Base-by-base conservation (phyloP, 257 asterid species). In the Lycium barbarum region DNA sequence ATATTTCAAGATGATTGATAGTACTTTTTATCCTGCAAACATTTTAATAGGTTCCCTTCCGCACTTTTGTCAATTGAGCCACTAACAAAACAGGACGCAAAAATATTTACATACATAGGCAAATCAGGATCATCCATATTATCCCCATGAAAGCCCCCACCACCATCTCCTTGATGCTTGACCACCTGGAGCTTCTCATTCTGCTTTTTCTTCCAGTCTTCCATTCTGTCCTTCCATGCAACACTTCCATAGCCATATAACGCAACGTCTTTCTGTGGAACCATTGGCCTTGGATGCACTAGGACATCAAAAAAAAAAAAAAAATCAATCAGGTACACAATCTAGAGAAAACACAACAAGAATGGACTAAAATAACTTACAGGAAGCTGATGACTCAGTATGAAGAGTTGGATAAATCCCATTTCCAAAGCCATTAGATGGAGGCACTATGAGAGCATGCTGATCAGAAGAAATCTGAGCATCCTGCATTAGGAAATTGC, bases 161-260 rank as follows among this genome's bases (percentile, higher is more conserved):
- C 90, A 57, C 57, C 87, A 62, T 80, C 85, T 83, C 94, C 94
- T 84, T 84, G 88, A 90, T 92, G 95, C 88, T 89, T 90, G 84
- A 93, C 90, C 83, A 96, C 89, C 89, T 90, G 95, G 80, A 92
- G 93, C 71, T 87, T 92, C 3, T 92, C 94, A 55, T 79, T 88
- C 88, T 94, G 99, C 87, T 89, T 89, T 84, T 83, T 92, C 87
- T 91, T 94, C 99, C 99, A 96, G 5, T 94, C 95, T 87, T 96
- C 99, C 98, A 94, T 90, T 43, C 94, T 93, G 84, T 96, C 97
- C 88, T 93, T 94, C 99, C 99, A 96, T 36, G 98, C 93, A 88
- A 94, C 97, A 93, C 98, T 96, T 85, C 99, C 99, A 83, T 93
- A 96, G 72, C 99, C 98, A 81, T 96, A 96, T n/a, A 92, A 71